Evolutionary conservation across 108 stramenopile genomes (phyloP).

Genomic region (Stephanodiscus minutulus): DNA sequence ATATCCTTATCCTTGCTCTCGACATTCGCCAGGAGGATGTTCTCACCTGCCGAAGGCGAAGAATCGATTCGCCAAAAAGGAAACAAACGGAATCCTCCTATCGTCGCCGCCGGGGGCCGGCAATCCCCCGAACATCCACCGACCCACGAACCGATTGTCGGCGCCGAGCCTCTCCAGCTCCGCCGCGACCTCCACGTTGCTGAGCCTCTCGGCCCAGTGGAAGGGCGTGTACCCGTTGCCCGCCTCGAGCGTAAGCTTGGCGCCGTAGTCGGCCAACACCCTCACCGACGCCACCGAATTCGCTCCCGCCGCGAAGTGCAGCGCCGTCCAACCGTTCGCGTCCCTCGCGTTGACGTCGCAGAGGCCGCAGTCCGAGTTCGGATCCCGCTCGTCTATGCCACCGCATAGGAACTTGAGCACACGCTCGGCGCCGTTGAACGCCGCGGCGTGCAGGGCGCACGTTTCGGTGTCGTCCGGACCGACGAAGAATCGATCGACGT

Average conservation of each 20-base stretch:
- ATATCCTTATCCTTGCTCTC: too few species aligned
- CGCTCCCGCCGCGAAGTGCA: slow-evolving; percentile 79
- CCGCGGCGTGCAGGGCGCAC: slow-evolving; percentile 78
- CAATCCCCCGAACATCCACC: slow-evolving; percentile 59
- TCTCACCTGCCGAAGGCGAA: slow-evolving; percentile 19
- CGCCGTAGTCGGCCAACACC: slow-evolving; percentile 64
- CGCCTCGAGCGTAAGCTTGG: slow-evolving; percentile 72
- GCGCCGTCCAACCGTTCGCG: slow-evolving; percentile 77
- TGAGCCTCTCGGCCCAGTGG: slow-evolving; percentile 77
- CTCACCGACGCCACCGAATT: slow-evolving; percentile 55
- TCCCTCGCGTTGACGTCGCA: slow-evolving; percentile 65
- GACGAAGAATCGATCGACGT: slow-evolving; percentile 72
- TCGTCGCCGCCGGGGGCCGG: slow-evolving; percentile 32
- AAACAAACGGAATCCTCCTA: slow-evolving; percentile 30
- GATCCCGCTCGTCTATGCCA: slow-evolving; percentile 60
- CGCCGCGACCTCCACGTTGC: slow-evolving; percentile 62
- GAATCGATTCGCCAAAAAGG: slow-evolving; percentile 35
- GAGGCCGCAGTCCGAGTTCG: slow-evolving; percentile 63
- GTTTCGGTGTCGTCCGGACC: slow-evolving; percentile 75
- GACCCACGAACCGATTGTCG: slow-evolving; percentile 43
- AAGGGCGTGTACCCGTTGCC: slow-evolving; percentile 80
- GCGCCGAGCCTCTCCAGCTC: slow-evolving; percentile 59
- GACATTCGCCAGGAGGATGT: background rate
- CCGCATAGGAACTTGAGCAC: slow-evolving; percentile 65
- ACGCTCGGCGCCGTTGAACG: slow-evolving; percentile 67